phyloP scores from a whole-genome alignment of 257 asterid species.

The Solanum peruvianum region DNA sequence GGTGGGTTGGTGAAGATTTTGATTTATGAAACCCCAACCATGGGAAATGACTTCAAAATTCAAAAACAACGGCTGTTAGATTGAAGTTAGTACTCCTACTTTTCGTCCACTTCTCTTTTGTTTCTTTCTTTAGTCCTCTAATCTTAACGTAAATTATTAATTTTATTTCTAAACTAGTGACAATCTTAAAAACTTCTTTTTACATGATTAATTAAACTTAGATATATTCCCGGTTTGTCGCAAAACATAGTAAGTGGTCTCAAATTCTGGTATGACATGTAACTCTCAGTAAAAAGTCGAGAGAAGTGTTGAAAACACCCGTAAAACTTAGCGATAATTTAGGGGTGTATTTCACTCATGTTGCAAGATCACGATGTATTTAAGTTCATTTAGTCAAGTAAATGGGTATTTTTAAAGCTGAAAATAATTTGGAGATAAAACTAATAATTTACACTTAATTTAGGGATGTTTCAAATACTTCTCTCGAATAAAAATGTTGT shows the following conservation, averaged over 20 bases:
- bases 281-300: not conserved
- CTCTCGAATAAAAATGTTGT: not conserved
- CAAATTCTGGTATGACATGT: not conserved
- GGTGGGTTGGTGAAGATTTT: not conserved
- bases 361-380: no score
- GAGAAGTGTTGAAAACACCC: not conserved
- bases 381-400: not conserved
- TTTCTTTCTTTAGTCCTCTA: not conserved
- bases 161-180: no score
- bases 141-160: no score
- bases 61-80: constrained; percentile 13
- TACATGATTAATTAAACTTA: no score
- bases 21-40: not conserved
- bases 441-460: no score
- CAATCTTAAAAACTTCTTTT: rapidly evolving
- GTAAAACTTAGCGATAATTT: no score
- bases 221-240: no score
- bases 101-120: not conserved
- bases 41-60: not conserved
- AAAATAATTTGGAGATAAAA: no score
- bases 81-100: not conserved
- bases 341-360: no score
- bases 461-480: no score
- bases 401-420: no score
- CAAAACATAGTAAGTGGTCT: no score